Conservation (phyloP, 495 filamentous ascomycete species). For the Tetracladium setigerum region DNA sequence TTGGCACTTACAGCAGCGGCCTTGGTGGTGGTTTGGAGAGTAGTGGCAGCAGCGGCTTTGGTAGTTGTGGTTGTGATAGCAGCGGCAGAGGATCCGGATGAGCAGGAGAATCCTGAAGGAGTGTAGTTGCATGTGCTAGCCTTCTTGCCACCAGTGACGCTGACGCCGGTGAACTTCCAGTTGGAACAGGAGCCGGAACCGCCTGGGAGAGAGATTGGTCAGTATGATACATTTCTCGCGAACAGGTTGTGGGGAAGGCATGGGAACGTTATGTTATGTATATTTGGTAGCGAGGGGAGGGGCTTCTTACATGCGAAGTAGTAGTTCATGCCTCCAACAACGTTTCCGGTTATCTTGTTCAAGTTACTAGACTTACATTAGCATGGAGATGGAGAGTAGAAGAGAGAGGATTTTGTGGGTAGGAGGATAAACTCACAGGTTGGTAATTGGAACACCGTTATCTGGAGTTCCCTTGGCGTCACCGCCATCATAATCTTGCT, state of each 20-base stretch:
- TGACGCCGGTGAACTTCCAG: slow-evolving; percentile 41
- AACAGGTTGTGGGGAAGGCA: slow-evolving; percentile 36
- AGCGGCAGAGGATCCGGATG: slow-evolving; percentile 5
- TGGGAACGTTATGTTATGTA: too few relatives aligned
- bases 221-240: slow-evolving; percentile 38
- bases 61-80: too few relatives aligned
- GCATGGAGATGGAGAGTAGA: slow-evolving; percentile 36
- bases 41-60: too few relatives aligned
- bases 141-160: slow-evolving; percentile 36
- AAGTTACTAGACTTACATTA: slow-evolving; percentile 24
- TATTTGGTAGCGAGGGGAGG: slow-evolving; percentile 23
- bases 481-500: slow-evolving; percentile 53
- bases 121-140: slow-evolving; percentile 34
- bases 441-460: slow-evolving; percentile 45
- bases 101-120: slow-evolving; percentile 36
- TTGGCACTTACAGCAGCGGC: too few relatives aligned
- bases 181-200: slow-evolving; percentile 34
- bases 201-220: slow-evolving; percentile 43
- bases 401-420: too few relatives aligned
- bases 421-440: slow-evolving; percentile 40
- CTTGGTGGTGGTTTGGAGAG: too few relatives aligned
- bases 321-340: too few relatives aligned
- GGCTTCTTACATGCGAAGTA: too few relatives aligned
- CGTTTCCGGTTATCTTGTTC: too few relatives aligned
- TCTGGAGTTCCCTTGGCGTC: slow-evolving; percentile 46